Evolutionary conservation across 345 rosid species (phyloP).

Genomic region (Salix exigua): DNA sequence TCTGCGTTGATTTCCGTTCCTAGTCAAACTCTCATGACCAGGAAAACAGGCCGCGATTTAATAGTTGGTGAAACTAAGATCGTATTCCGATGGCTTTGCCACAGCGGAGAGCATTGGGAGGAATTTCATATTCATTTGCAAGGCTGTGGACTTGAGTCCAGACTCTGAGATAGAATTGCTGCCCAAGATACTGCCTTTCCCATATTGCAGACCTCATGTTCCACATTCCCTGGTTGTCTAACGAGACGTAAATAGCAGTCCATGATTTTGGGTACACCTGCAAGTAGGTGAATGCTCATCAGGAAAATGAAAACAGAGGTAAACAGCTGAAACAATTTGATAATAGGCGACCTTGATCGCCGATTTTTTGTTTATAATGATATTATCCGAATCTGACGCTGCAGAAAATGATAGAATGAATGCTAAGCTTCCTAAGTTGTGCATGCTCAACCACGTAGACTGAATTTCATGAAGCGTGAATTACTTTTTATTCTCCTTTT

Average conservation of each 20-base stretch:
- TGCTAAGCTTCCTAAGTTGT: no score
- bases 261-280: constrained; percentile 89
- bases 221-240: constrained; percentile 99
- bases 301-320: not conserved
- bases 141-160: constrained; percentile 57
- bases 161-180: constrained; percentile 79
- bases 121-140: constrained; percentile 67
- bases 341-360: not conserved
- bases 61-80: constrained; percentile 15
- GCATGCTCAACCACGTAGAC: no score
- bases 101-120: constrained; percentile 67
- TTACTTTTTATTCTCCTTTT: no score
- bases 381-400: no score
- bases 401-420: no score
- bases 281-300: not conserved
- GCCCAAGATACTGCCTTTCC: constrained; percentile 88
- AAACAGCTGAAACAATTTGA: not conserved
- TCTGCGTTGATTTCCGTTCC: constrained; percentile 4
- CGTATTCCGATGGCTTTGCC: constrained; percentile 72
- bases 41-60: constrained; percentile 11
- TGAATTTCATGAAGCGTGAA: no score
- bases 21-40: constrained; percentile 48
- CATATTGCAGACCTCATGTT: constrained; percentile 86
- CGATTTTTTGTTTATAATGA: not conserved
- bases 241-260: constrained; percentile 68